These are phyloP conservation scores for Limnanthes douglasii DNA, from an alignment of 345 rosid species.

Conservation along the genomic window DNA sequence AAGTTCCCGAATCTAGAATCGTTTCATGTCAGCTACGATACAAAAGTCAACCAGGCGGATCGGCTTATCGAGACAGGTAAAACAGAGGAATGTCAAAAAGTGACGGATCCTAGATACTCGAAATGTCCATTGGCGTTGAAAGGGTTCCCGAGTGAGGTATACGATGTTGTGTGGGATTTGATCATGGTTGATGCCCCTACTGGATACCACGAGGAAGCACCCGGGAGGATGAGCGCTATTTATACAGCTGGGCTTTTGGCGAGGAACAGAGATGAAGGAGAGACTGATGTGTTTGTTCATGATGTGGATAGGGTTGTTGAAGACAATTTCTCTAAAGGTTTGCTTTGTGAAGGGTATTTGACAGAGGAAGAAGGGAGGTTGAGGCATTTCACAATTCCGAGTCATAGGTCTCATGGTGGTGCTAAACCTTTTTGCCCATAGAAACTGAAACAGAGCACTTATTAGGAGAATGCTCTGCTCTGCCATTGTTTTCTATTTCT, in stretches of 20 bases:
- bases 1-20: conserved; percentile 43
- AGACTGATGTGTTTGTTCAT: conserved; percentile 70
- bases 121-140: conserved; percentile 47
- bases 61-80: conserved; percentile 27
- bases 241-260: conserved; percentile 80
- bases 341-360: conserved; percentile 62
- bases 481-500: no score
- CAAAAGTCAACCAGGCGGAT: conserved; percentile 45
- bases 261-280: conserved; percentile 48
- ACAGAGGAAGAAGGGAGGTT: conserved; percentile 56
- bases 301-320: conserved; percentile 79
- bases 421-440: no score
- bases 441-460: no score
- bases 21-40: conserved; percentile 60
- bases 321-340: conserved; percentile 52
- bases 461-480: no score
- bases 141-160: conserved; percentile 51
- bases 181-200: conserved; percentile 97
- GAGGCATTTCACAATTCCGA: conserved; percentile 65
- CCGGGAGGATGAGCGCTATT: conserved; percentile 81
- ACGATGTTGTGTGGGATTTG: conserved; percentile 69
- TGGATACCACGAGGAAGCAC: conserved; percentile 63
- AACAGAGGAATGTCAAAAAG: conserved; percentile 25
- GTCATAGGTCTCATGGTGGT: conserved; percentile 25
- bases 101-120: conserved; percentile 46